A percentile compares a stretch with the other conserved stretches of the same genome.
These are phyloP conservation scores for Neurospora pannonica DNA, from an alignment of 495 filamentous ascomycete genomes.

Conservation along the genomic window DNA sequence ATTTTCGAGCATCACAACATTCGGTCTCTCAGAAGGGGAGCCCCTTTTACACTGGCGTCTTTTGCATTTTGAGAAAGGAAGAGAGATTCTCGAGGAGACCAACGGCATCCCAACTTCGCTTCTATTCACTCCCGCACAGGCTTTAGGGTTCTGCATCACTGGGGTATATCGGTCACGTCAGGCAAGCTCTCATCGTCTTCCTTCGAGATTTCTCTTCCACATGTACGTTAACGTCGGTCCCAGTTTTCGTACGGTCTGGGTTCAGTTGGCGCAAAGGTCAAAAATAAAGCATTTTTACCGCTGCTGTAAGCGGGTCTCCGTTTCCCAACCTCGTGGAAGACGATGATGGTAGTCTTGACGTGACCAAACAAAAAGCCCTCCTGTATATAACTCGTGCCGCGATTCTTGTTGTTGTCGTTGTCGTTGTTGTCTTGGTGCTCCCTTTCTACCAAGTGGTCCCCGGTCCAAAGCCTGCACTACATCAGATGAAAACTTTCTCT, in stretches of 20 bases:
- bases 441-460: conserved; percentile 14
- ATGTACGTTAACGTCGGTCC: conserved; percentile 70
- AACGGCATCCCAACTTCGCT: conserved; percentile 1
- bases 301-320: conserved; percentile 28
- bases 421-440: conserved; percentile 8
- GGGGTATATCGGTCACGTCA: conserved; percentile 37
- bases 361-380: conserved; percentile 28
- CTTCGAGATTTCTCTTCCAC: conserved; percentile 41
- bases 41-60: conserved; percentile 19
- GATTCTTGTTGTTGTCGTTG: conserved; percentile 5
- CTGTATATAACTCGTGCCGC: conserved; percentile 23
- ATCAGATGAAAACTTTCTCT: conserved; percentile 17
- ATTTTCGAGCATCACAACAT: conserved; percentile 15
- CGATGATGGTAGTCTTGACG: conserved; percentile 44
- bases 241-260: conserved; percentile 33
- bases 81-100: neutral
- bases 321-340: conserved; percentile 38
- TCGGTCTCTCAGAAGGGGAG: conserved; percentile 8
- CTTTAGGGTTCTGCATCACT: conserved; percentile 19
- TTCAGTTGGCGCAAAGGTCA: conserved; percentile 30
- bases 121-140: conserved; percentile 1
- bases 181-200: conserved; percentile 60
- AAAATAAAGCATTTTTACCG: conserved; percentile 44
- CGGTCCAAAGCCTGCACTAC: neutral
- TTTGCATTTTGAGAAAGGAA: conserved; percentile 20